Base-by-base conservation (phyloP, 1,139 yeast species). In the Candida neerlandica region DNA sequence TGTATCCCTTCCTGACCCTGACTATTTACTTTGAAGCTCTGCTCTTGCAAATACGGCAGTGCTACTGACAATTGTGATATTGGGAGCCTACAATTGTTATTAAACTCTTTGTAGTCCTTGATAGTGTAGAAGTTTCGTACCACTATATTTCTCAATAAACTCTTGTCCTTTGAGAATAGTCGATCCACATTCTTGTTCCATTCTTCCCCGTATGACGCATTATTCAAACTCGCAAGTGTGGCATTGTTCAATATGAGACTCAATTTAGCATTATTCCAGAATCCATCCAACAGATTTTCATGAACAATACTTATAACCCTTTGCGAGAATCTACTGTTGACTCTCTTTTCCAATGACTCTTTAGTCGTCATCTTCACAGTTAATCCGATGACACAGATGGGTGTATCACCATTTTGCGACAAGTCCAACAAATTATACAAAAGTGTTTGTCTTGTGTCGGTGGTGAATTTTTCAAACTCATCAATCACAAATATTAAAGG, bases 301-400 rank as follows among this genome's bases (percentile, higher is more conserved):
- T 84, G 84, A 40, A 79, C 78, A 41, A 90, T 72, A 33, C 81
- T 76, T 32, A 89, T 77, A 1, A 88, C 70, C 46, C 96, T 71
- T 62, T 92, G 97, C 32, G 96, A 85, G 65, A 92, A 94, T 53
- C 99, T 74, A 51, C 96, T 86, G 57, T 91, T 80, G 0, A 95
- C 98, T 58, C 99, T 78, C 61, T 92, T 94, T 63, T 95, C 99
- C 48, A 94, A 73, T 56, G 83, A 75, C 58, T 94, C 98, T 47
- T 92, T 73, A 0, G 90, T 78, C 7, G 89, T 89, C 32, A 89
- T 74, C 50, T 86, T 84, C 1, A 94, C 78, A 0, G 96, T 85
- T 5, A 88, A 69, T 0, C 98, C 98, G 46, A 94, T 69, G 4
- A 94, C 89, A 48, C 95, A 82, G 3, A 92, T 83, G 1, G 97